phyloP scores from a whole-genome alignment of 2,329 filamentous ascomycete genomes.

The Colletotrichum simmondsii region DNA sequence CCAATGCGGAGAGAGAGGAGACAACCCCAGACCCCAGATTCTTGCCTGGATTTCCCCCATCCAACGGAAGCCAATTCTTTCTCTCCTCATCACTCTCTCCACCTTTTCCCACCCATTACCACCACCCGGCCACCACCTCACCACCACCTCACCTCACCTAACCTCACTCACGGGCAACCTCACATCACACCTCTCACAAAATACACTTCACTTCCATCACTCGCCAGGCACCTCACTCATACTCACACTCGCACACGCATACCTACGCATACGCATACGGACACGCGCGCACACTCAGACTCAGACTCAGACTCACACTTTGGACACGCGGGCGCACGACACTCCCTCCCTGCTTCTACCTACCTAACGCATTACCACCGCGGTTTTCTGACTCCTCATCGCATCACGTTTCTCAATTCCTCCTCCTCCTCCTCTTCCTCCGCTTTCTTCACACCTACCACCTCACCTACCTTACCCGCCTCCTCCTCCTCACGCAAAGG shows the following conservation, averaged over 20 bases:
- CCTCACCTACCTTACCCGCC: not conserved
- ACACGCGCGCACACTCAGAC: constrained; percentile 15
- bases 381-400: constrained; percentile 25
- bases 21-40: constrained; percentile 41
- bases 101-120: constrained; percentile 45
- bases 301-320: not conserved
- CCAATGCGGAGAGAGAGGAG: constrained; percentile 56
- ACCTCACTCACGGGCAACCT: not conserved
- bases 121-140: constrained; percentile 38
- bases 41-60: constrained; percentile 33
- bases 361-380: not conserved
- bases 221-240: no score
- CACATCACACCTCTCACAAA: no score
- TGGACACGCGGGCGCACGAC: not conserved
- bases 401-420: constrained; percentile 31
- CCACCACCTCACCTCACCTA: constrained; percentile 39
- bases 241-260: no score
- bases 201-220: no score
- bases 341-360: not conserved
- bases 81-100: constrained; percentile 38
- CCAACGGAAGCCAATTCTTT: constrained; percentile 39
- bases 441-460: not conserved
- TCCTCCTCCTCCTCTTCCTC: not conserved
- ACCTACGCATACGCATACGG: no score
- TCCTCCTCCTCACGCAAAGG: constrained; percentile 4